Conservation (phyloP, 2,329 filamentous ascomycete genomes). For the Fusarium dimerum region DNA sequence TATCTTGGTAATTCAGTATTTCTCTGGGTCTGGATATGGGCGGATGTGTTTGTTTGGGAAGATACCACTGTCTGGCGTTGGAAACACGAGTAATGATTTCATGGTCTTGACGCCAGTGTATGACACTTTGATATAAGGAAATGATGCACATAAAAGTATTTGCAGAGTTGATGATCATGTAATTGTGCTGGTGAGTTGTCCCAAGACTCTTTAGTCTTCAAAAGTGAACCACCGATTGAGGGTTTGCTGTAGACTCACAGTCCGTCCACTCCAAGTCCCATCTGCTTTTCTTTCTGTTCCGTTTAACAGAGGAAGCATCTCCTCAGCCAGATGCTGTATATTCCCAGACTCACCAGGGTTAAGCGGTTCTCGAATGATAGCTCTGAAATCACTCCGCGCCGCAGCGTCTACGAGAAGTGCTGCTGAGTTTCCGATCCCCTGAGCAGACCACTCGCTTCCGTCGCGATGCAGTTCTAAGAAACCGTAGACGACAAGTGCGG, state of each 20-base stretch:
- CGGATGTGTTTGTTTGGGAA: conserved; percentile 20
- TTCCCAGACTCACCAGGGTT: conserved; percentile 28
- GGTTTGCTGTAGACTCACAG: conserved; percentile 57
- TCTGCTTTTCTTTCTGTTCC: conserved; percentile 54
- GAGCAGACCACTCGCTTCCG: conserved; percentile 74
- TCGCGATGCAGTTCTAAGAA: conserved; percentile 65
- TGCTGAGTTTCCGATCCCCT: conserved; percentile 67
- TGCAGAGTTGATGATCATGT: conserved; percentile 6
- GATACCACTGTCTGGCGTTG: conserved; percentile 46
- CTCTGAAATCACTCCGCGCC: conserved; percentile 41
- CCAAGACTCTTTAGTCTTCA: conserved; percentile 5
- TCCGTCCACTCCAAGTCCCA: conserved; percentile 58
- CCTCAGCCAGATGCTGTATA: conserved; percentile 44
- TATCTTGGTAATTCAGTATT: conserved; percentile 3
- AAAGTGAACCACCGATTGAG: conserved; percentile 64
- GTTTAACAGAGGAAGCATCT: conserved; percentile 63
- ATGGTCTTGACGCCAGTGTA: conserved; percentile 6
- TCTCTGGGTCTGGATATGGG: conserved; percentile 5
- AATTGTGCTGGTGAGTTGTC: conserved; percentile 1
- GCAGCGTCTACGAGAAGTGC: conserved; percentile 65
- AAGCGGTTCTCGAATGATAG: conserved; percentile 51
- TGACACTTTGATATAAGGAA: too few species aligned
- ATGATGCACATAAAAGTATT: conserved; percentile 5
- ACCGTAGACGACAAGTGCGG: conserved; percentile 64
- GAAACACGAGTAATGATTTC: conserved; percentile 19